A percentile compares a stretch with the other conserved stretches of the same genome.
Evolutionary conservation across 371 early-diverging fungal species (phyloP).

Genomic region (Synchytrium microbalum): DNA sequence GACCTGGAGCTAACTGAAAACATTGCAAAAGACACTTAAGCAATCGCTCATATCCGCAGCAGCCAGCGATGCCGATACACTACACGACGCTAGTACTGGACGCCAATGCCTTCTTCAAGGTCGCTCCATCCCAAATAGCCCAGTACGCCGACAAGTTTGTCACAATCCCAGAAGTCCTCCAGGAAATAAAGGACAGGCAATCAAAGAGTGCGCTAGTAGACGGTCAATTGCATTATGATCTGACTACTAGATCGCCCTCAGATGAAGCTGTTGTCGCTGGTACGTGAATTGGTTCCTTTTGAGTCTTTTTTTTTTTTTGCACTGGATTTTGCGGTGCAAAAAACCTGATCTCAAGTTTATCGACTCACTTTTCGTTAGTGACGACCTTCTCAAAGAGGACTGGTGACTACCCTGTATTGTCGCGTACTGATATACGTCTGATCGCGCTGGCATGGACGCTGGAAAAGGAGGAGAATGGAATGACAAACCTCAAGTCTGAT

Average conservation of each 20-base stretch:
- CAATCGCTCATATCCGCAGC: too few relatives aligned
- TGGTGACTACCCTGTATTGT: conserved; percentile 81
- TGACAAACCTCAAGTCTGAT: conserved; percentile 49
- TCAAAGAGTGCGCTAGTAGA: conserved; percentile 57
- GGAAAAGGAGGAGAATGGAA: conserved; percentile 64
- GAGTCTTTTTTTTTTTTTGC: not conserved
- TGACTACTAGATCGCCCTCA: conserved; percentile 48
- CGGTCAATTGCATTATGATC: conserved; percentile 60
- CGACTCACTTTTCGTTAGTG: conserved; percentile 29
- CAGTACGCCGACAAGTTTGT: conserved; percentile 63
- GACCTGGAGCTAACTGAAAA: too few relatives aligned
- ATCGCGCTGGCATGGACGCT: conserved; percentile 82
- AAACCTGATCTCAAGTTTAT: not conserved
- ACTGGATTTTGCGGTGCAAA: not conserved
- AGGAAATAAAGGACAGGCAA: conserved; percentile 74
- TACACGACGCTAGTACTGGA: conserved; percentile 59
- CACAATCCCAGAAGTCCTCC: conserved; percentile 81
- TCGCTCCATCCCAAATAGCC: conserved; percentile 20
- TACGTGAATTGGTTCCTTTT: conserved; percentile 16
- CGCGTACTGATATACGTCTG: conserved; percentile 79
- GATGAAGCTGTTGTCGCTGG: conserved; percentile 71
- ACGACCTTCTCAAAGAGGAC: conserved; percentile 82
- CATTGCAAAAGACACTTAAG: too few relatives aligned
- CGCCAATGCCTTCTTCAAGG: conserved; percentile 58
- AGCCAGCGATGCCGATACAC: too few relatives aligned